Percentiles rank a stretch among this genome's conserved stretches.
Conservation (phyloP, 768 basidiomycete species). For the Tylopilus felleus region DNA sequence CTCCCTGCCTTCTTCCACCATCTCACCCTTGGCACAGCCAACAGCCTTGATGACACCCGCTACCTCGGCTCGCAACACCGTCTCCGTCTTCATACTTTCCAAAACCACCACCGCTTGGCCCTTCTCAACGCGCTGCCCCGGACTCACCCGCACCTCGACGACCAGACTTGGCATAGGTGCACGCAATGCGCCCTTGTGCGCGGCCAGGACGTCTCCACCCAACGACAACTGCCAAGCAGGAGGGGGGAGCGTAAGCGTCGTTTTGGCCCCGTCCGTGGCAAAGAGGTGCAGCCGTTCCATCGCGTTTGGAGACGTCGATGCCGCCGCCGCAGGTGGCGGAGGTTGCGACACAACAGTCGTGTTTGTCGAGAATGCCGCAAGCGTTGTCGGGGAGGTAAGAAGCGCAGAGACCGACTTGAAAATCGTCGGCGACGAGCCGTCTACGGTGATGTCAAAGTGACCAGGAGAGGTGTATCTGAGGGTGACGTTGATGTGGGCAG, state of each 20-base stretch:
- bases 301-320: conserved; percentile 50
- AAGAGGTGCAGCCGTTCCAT: conserved; percentile 81
- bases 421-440: conserved; percentile 24
- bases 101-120: conserved; percentile 80
- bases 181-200: conserved; percentile 61
- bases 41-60: conserved; percentile 70
- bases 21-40: conserved; percentile 80
- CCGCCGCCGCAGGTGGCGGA: conserved; percentile 50
- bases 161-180: conserved; percentile 95
- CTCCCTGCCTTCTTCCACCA: conserved; percentile 86
- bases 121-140: conserved; percentile 75
- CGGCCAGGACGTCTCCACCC: conserved; percentile 53
- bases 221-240: conserved; percentile 70
- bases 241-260: conserved; percentile 61
- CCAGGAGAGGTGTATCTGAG: conserved; percentile 42
- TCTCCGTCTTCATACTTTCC: conserved; percentile 99
- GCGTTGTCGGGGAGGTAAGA: conserved; percentile 50
- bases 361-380: conserved; percentile 46
- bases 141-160: conserved; percentile 78
- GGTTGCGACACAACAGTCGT: conserved; percentile 77
- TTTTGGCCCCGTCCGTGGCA: conserved; percentile 52
- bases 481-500: conserved; percentile 36
- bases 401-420: conserved; percentile 56
- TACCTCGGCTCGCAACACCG: conserved; percentile 69
- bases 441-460: conserved; percentile 53